Base-by-base conservation (phyloP, 148 eudicot species). In the Chenopodium suecicum region DNA sequence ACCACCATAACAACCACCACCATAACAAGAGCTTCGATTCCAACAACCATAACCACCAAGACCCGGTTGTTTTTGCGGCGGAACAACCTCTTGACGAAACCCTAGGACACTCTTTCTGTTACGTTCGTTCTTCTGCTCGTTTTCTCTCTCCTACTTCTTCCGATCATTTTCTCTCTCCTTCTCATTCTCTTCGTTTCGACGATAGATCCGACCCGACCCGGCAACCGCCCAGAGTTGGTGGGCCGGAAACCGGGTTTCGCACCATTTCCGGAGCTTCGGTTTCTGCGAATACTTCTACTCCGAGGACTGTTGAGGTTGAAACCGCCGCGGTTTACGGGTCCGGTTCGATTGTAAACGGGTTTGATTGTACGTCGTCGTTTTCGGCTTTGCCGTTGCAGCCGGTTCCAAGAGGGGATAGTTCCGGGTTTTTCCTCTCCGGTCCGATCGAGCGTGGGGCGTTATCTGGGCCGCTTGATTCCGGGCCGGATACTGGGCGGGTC, bases 91-190 rank as follows among this genome's bases (percentile, higher is more conserved):
- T 90, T 0, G 99, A 95, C 85, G 99, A 97, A 87, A 90, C 99
- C 89, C 90, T 97, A 79, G 99, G 99, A 2, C 99, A 97, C 83
- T 97, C 99, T 48, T 97, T 97, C 76, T 91, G 98, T 70, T 97
- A 97, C 89, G 93, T 92, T 29, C 97, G 95, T 0, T 91, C 98
- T 9, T 97, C 99, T 13, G 86, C 90, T 31, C 90, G 95, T 6
- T 97, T 94, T 68, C 78, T 92, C 48, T 97, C 98, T 8, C 99
- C 99, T 1, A 86, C 98, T 9, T 84, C 85, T n/a, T 96, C 99
- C 76, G 98, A 92, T 85, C 97, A 97, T 23, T 96, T 94, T 60
- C 73, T 94, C 44, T 90, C 96, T 1, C 97, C 94, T 0, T 74
- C 91, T 2, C 86, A 88, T 62, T 97, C 99, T 25, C 86, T 92